Percentiles rank a stretch among this genome's conserved stretches.
phyloP scores from a whole-genome alignment of 345 rosid species.

The Zanthoxylum bungeanum region DNA sequence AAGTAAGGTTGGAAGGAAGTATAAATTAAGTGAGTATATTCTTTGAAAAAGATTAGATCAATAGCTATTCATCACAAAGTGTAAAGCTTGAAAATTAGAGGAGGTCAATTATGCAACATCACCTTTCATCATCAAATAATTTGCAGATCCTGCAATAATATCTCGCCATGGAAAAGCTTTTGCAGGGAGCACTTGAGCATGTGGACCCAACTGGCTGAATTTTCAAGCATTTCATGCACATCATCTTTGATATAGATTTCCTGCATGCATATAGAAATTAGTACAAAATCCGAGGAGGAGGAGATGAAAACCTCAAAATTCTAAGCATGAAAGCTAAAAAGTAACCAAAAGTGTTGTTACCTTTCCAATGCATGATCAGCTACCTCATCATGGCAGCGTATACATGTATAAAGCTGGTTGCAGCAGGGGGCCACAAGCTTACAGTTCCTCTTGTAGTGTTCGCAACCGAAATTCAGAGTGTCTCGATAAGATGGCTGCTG shows the following conservation, averaged over 20 bases:
- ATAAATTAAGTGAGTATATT: background rate
- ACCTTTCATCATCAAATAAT: slow-evolving; percentile 77
- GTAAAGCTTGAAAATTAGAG: background rate
- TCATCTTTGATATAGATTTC: slow-evolving; percentile 62
- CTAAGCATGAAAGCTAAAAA: background rate
- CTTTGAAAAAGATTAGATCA: background rate
- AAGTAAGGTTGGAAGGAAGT: background rate
- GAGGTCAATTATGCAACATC: slow-evolving; percentile 4
- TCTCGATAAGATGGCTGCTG: slow-evolving; percentile 61
- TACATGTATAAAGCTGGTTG: slow-evolving; percentile 60
- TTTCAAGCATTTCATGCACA: slow-evolving; percentile 81
- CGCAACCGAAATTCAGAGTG: slow-evolving; percentile 53
- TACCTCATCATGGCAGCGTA: slow-evolving; percentile 81
- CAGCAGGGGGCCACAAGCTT: slow-evolving; percentile 74
- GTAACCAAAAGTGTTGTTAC: slow-evolving; percentile 28
- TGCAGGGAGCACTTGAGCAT: slow-evolving; percentile 58
- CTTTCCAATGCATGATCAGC: slow-evolving; percentile 69
- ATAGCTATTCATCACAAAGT: background rate
- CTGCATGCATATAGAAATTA: slow-evolving; percentile 30
- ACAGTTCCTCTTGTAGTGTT: slow-evolving; percentile 77
- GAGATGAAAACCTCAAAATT: background rate
- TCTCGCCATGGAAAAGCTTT: slow-evolving; percentile 58
- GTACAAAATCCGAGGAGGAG: slow-evolving; percentile 5
- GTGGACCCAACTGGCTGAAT: slow-evolving; percentile 59
- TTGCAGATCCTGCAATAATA: slow-evolving; percentile 82